phyloP scores from a whole-genome alignment of 805 yeast species.

The Wickerhamiella galacta region DNA sequence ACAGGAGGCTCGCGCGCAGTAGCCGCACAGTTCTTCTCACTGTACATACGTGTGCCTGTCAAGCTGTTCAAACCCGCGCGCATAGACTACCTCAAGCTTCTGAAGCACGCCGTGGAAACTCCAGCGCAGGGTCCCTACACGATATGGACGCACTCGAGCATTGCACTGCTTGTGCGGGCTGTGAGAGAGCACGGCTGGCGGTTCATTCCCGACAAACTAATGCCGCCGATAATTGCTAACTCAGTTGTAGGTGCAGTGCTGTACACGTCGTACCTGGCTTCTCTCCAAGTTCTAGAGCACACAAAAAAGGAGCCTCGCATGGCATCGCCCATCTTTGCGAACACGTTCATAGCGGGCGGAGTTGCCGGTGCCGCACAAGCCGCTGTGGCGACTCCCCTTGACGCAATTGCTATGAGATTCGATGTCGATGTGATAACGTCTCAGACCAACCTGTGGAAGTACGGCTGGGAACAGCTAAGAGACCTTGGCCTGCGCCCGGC shows the following conservation, averaged over 20 bases:
- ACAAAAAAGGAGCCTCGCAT: constrained; percentile 15
- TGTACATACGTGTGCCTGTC: constrained; percentile 66
- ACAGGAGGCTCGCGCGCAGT: constrained; percentile 79
- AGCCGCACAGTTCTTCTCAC: constrained; percentile 56
- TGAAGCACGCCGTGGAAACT: constrained; percentile 14
- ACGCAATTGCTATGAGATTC: constrained; percentile 75
- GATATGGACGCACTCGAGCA: constrained; percentile 54
- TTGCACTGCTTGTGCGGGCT: constrained; percentile 59
- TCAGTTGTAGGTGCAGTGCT: constrained; percentile 77
- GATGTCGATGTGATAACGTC: constrained; percentile 58
- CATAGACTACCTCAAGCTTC: constrained; percentile 50
- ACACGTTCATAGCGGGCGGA: constrained; percentile 57
- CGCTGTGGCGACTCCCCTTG: constrained; percentile 85
- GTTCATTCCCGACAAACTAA: constrained; percentile 64
- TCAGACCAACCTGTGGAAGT: constrained; percentile 60
- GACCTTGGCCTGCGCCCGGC: constrained; percentile 73
- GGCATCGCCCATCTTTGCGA: constrained; percentile 33
- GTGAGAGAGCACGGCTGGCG: constrained; percentile 68
- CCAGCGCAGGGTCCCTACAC: constrained; percentile 21
- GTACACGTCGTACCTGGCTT: constrained; percentile 59
- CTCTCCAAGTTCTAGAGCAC: constrained; percentile 14
- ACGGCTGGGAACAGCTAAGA: constrained; percentile 47
- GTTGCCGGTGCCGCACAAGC: constrained; percentile 79
- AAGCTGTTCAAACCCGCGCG: constrained; percentile 82
- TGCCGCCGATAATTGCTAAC: constrained; percentile 81